Evolutionary conservation across 768 basidiomycete genomes (phyloP), one percentile per base, ranked within the genome.

Genomic region (Mycena rebaudengoi): DNA sequence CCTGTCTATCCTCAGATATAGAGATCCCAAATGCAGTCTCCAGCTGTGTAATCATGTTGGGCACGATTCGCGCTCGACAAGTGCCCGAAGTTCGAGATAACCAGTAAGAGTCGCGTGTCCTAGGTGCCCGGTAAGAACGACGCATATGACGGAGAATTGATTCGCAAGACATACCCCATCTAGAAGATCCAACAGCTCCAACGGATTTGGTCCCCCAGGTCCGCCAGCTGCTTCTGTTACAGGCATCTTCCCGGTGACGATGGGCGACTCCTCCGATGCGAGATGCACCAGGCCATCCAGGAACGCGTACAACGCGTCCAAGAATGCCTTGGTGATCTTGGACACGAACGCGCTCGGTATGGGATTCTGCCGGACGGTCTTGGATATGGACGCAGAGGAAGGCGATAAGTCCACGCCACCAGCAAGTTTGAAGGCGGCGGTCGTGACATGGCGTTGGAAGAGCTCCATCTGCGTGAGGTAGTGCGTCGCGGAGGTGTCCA

Each of bases 31-130:
- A 89, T 4, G 90, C 87, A 51, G 79, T 85, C 74, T 96, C 92
- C 30, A 98, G 84, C 69, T 95, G 91, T 52, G 80, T 83, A 48
- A 95, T 83, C 87, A 98, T 90, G 62, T 80, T 86, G 0, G 95
- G 94, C 23, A 98, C 86, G 32, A 92, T 77, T n/a, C 0, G 80
- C 77, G 57, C 84, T 85, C 57, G 88, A 86, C 26, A 99, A 83
- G 69, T 94, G 85, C 13, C 85, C 86, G 68, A 99, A 88, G 74
- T 99, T 98, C 16, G 95, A 94, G 30, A 98, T 82, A 40, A 98
- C 94, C 39, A 98, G 80, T 16, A 99, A 83, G 45, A 96, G 82
- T 44, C 97, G 88, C 14, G 86, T 91, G 71, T 97, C 92, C 96
- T 98, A 65, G n/a, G 4, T 26, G 21, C 46, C 18, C 25, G 30